Evolutionary conservation across 108 stramenopile species (phyloP).

Genomic region (Epipyxis sp.): DNA sequence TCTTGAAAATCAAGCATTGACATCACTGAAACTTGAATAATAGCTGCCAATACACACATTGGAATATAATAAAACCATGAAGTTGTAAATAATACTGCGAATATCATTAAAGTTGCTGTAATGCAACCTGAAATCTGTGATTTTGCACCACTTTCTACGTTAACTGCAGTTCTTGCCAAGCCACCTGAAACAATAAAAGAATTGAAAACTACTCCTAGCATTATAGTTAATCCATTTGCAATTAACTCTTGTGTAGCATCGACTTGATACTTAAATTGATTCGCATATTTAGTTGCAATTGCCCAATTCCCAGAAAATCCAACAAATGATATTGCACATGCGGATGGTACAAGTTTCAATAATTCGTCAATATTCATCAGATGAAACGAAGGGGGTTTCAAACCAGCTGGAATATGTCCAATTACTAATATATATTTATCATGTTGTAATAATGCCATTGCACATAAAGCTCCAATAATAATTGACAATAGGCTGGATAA

Average conservation of each 20-base stretch:
- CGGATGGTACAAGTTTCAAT: conserved; percentile 6
- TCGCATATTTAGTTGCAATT: conserved; percentile 12
- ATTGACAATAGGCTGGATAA: background rate
- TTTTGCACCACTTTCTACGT: conserved; percentile 25
- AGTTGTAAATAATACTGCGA: conserved; percentile 26
- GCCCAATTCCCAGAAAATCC: conserved; percentile 29
- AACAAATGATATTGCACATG: conserved; percentile 1
- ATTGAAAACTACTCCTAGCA: background rate
- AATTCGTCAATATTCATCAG: background rate
- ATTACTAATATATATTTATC: background rate
- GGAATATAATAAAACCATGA: conserved; percentile 35
- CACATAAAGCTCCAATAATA: background rate
- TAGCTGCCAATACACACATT: conserved; percentile 29
- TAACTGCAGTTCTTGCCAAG: conserved; percentile 18
- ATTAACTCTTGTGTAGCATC: conserved; percentile 23
- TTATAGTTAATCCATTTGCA: background rate
- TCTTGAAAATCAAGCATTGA: conserved; percentile 31
- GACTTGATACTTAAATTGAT: background rate
- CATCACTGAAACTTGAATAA: conserved; percentile 32
- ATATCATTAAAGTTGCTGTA: conserved; percentile 2
- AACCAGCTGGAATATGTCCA: conserved; percentile 23
- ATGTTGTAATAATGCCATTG: background rate
- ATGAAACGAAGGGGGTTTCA: conserved; percentile 8
- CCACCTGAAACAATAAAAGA: conserved; percentile 21
- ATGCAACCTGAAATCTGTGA: conserved; percentile 8